Percentiles rank a stretch among this genome's conserved stretches.
phyloP scores from a whole-genome alignment of 2,329 filamentous ascomycete genomes.

The Botryotinia narcissicola region DNA sequence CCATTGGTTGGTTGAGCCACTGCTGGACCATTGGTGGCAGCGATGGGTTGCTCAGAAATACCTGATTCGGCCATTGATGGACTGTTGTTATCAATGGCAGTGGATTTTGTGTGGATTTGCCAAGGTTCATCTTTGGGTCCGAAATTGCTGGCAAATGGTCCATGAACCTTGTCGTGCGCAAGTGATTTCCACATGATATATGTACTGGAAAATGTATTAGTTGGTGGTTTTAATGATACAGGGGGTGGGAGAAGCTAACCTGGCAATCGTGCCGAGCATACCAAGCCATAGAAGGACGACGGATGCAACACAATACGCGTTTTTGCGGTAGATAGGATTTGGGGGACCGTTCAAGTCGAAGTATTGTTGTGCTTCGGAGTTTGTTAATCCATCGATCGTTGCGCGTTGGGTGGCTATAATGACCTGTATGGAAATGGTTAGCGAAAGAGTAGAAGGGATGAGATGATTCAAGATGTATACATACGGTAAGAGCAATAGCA shows the following conservation, averaged over 20 bases:
- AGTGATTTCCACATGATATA: constrained; percentile 41
- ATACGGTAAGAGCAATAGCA: constrained; percentile 48
- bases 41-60: neutral
- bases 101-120: neutral
- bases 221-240: neutral
- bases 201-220: constrained; percentile 29
- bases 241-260: constrained; percentile 36
- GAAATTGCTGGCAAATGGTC: constrained; percentile 27
- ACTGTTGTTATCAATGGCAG: neutral
- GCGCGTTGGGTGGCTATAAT: constrained; percentile 49
- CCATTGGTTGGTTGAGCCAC: neutral
- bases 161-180: constrained; percentile 38
- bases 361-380: constrained; percentile 35
- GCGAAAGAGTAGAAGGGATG: neutral
- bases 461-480: neutral
- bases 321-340: constrained; percentile 47
- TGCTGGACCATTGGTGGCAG: neutral
- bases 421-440: constrained; percentile 31
- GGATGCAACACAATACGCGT: constrained; percentile 49
- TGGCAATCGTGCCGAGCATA: constrained; percentile 47
- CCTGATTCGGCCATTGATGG: neutral
- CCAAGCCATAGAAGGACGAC: constrained; percentile 54
- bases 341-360: constrained; percentile 39
- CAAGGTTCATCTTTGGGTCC: constrained; percentile 6
- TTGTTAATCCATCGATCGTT: constrained; percentile 43